Evolutionary conservation across 2,329 filamentous ascomycete species (phyloP).

Genomic region (Stemphylium vesicarium): DNA sequence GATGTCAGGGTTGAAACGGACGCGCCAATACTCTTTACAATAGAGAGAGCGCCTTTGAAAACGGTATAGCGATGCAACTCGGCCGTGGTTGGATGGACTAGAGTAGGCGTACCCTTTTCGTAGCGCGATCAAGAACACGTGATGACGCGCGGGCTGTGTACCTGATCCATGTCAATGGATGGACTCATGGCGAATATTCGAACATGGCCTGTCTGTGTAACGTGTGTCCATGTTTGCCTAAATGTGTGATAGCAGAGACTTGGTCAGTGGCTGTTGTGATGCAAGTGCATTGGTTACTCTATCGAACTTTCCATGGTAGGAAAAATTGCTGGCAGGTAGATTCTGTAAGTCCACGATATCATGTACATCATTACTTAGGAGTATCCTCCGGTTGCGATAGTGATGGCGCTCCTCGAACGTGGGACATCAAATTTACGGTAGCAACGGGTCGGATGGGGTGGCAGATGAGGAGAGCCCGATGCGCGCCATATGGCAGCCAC

Average conservation of each 20-base stretch:
- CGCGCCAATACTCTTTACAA: slow-evolving; percentile 56
- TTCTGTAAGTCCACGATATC: not conserved
- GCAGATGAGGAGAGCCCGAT: slow-evolving; percentile 6
- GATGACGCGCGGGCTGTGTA: no score
- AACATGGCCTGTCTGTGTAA: not conserved
- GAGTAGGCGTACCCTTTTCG: not conserved
- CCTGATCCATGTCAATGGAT: no score
- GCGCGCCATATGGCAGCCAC: not conserved
- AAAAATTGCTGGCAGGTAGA: not conserved
- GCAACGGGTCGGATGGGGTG: not conserved
- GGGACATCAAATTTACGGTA: not conserved
- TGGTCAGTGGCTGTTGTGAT: no score
- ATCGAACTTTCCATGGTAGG: not conserved
- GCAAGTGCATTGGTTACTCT: not conserved
- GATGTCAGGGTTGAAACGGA: slow-evolving; percentile 50
- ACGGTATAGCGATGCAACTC: not conserved
- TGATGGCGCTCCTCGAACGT: not conserved
- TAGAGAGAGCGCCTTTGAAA: slow-evolving; percentile 43
- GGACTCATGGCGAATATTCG: not conserved
- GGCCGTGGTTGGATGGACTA: not conserved
- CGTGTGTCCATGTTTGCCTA: not conserved
- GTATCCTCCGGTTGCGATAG: not conserved
- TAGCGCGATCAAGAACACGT: not conserved
- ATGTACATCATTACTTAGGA: not conserved
- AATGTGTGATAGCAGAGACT: not conserved